A percentile compares a stretch with the other conserved stretches of the same genome.
phyloP scores from a whole-genome alignment of 768 basidiomycete genomes.

The Phaffia tasmanica region DNA sequence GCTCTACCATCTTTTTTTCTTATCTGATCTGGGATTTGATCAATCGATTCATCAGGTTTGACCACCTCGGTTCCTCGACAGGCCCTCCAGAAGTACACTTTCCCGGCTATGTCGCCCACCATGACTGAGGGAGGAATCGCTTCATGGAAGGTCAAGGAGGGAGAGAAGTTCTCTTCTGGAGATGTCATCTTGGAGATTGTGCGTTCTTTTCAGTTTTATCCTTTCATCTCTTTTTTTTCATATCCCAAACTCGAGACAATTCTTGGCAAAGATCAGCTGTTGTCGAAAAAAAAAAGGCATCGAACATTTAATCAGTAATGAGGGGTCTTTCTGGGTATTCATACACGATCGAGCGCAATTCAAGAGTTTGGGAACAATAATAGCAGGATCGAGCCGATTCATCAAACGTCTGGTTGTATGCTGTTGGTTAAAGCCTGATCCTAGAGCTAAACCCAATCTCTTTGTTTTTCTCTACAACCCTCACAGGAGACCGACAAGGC shows the following conservation, averaged over 20 bases:
- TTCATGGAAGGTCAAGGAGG: conserved; percentile 93
- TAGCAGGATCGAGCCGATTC: neutral
- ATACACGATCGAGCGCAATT: no score
- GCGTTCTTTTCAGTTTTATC: conserved; percentile 33
- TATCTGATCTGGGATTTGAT: neutral
- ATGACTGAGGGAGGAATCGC: conserved; percentile 99
- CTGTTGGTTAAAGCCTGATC: no score
- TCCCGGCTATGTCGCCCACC: conserved; percentile 99
- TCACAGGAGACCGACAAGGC: conserved; percentile 98
- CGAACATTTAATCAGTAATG: neutral
- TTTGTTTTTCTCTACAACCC: neutral
- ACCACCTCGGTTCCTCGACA: conserved; percentile 66
- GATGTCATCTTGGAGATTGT: conserved; percentile 96
- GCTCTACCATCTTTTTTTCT: neutral
- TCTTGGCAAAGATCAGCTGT: neutral
- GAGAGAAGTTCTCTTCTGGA: conserved; percentile 74
- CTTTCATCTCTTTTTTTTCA: neutral
- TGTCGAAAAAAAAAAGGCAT: no score
- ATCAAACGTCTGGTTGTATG: neutral
- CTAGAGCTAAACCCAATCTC: no score
- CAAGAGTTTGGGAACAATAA: no score
- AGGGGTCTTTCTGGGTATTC: neutral
- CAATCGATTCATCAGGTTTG: conserved; percentile 47
- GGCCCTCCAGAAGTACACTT: conserved; percentile 76
- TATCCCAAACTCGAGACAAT: neutral